phyloP scores from a whole-genome alignment of 768 basidiomycete genomes.

The Pholiota microspora region DNA sequence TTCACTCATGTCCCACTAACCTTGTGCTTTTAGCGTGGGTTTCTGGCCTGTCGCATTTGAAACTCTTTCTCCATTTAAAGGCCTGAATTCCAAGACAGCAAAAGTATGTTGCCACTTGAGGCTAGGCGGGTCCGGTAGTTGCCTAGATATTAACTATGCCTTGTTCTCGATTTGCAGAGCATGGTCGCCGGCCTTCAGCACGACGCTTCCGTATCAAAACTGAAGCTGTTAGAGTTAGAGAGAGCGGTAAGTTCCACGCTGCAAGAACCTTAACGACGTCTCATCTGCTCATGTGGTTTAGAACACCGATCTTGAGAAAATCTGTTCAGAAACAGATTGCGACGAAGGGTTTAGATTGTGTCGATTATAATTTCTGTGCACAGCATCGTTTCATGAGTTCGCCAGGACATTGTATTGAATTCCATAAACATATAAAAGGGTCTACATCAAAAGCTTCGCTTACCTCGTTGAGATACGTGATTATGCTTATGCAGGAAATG shows the following conservation, averaged over 20 bases:
- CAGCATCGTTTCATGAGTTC: no score
- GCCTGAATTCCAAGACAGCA: slow-evolving; percentile 74
- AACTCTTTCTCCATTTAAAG: slow-evolving; percentile 60
- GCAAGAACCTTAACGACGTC: background rate
- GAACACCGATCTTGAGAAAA: slow-evolving; percentile 30
- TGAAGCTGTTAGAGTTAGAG: slow-evolving; percentile 68
- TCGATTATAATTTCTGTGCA: background rate
- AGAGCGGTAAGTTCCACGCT: slow-evolving; percentile 49
- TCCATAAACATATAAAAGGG: no score
- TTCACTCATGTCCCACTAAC: background rate
- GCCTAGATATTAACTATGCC: background rate
- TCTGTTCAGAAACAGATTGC: slow-evolving; percentile 10
- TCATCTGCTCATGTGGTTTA: slow-evolving; percentile 5
- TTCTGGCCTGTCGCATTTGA: slow-evolving; percentile 56
- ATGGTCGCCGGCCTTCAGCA: slow-evolving; percentile 73
- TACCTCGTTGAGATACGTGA: no score
- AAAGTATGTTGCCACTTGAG: slow-evolving; percentile 46
- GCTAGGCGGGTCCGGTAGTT: no score
- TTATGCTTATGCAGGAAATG: background rate
- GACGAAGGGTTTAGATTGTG: background rate
- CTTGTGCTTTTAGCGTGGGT: slow-evolving; percentile 30
- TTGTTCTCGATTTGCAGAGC: slow-evolving; percentile 40
- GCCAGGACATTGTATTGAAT: no score
- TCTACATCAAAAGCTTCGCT: no score
- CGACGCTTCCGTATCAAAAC: slow-evolving; percentile 54